phyloP scores from a whole-genome alignment of 257 asterid species.

The Parsonsia alboflavescens region DNA sequence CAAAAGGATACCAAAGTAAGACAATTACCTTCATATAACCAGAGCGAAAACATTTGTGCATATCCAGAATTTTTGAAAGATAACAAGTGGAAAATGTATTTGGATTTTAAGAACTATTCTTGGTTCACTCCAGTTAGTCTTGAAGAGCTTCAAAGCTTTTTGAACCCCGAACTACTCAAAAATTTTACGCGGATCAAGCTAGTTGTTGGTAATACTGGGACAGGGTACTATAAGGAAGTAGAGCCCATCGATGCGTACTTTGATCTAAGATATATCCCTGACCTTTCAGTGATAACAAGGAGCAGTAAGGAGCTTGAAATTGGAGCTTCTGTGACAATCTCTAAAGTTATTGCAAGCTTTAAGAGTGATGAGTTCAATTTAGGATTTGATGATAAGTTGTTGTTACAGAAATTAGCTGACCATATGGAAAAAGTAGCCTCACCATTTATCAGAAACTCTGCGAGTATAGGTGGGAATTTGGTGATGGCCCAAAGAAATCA shows the following conservation, averaged over 20 bases:
- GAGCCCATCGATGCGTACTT: constrained; percentile 38
- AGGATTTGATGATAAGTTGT: constrained; percentile 21
- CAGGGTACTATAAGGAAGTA: constrained; percentile 53
- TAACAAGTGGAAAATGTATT: constrained; percentile 18
- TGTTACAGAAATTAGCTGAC: constrained; percentile 42
- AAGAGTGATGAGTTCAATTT: constrained; percentile 23
- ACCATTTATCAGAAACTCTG: constrained; percentile 50
- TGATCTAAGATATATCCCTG: constrained; percentile 51
- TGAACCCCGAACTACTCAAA: constrained; percentile 30
- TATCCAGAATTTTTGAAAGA: constrained; percentile 34
- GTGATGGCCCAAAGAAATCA: constrained; percentile 63
- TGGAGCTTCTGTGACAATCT: constrained; percentile 58
- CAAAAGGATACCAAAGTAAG: constrained; percentile 24
- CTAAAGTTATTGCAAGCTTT: constrained; percentile 40
- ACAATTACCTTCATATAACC: constrained; percentile 41
- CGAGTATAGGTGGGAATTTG: constrained; percentile 66
- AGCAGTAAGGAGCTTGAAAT: constrained; percentile 41
- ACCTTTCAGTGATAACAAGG: constrained; percentile 39
- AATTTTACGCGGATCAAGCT: constrained; percentile 31
- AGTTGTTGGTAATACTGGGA: constrained; percentile 63
- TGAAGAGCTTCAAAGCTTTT: constrained; percentile 46
- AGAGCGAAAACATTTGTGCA: constrained; percentile 21
- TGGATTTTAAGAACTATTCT: constrained; percentile 36
- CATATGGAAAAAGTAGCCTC: constrained; percentile 69
- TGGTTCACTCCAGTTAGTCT: constrained; percentile 56